Percentiles rank a stretch among this genome's conserved stretches.
These are phyloP conservation scores for Fusarium nelsonii DNA, from an alignment of 2,329 filamentous ascomycete genomes.

Conservation along the genomic window DNA sequence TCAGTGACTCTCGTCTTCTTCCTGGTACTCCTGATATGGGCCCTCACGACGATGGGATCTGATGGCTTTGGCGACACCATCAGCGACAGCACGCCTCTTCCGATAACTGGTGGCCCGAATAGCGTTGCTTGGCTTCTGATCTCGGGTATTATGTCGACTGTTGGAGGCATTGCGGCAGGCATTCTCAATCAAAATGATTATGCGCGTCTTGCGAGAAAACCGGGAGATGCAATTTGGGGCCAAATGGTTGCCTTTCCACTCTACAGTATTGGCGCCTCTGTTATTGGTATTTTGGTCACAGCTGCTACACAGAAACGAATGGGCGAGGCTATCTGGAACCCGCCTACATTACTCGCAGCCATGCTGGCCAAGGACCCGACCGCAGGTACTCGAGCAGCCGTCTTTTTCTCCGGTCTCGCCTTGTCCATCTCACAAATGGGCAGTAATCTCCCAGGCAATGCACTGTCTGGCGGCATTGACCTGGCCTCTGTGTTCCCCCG, in stretches of 20 bases:
- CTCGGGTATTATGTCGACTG: constrained; percentile 53
- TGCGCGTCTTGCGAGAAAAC: constrained; percentile 52
- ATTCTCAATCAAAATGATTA: constrained; percentile 57
- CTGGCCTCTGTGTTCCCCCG: constrained; percentile 55
- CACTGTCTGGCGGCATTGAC: constrained; percentile 56
- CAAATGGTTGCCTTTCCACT: constrained; percentile 54
- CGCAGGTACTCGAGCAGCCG: constrained; percentile 53
- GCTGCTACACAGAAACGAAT: constrained; percentile 55
- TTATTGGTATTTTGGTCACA: constrained; percentile 58
- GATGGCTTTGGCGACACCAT: constrained; percentile 55
- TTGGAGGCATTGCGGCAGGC: constrained; percentile 55
- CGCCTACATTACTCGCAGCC: constrained; percentile 52
- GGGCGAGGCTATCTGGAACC: constrained; percentile 56
- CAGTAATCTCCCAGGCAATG: constrained; percentile 55
- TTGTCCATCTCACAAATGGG: constrained; percentile 55
- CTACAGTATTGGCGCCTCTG: constrained; percentile 52
- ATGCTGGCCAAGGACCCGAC: constrained; percentile 50
- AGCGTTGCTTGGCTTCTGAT: constrained; percentile 55
- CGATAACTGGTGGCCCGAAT: constrained; percentile 47
- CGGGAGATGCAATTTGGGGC: constrained; percentile 52
- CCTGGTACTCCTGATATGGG: constrained; percentile 59
- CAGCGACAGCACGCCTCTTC: constrained; percentile 39
- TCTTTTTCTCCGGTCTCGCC: constrained; percentile 56
- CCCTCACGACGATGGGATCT: constrained; percentile 57
- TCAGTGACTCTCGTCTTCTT: constrained; percentile 57